Evolutionary conservation across 257 asterid genomes (phyloP), one percentile per base, ranked within the genome.

Genomic region (Parsonsia alboflavescens): DNA sequence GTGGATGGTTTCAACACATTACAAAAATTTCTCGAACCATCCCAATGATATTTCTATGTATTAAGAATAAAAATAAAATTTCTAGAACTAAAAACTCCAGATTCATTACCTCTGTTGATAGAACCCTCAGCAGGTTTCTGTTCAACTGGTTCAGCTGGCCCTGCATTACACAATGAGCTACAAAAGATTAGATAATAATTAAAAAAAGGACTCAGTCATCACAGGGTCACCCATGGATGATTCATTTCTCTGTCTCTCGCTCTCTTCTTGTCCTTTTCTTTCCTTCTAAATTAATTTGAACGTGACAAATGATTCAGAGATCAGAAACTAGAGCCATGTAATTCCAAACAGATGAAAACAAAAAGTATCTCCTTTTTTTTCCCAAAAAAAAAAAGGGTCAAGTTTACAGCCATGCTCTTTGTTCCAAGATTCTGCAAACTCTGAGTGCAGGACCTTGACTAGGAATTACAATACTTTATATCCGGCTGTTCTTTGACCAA

Each of bases 101-200:
- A 28, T 79, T 28, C 58, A 63, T 63, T 86, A 92, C 99, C 99
- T 92, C 99, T 82, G 82, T 95, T 74, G 57, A 85, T 41, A 68
- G 99, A 92, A 79, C 96, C 97, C 80, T 84, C 97, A 19, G 78
- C 77, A 54, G 85, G 86, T 78, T 94, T 92, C 83, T 87, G 90
- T 84, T 89, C 96, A 52, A n/a, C 86, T 48, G 85, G 75, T 81
- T 85, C 86, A 80, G 61, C 28, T 2, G 46, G 46, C 46, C 5
- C 46, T 42, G 83, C 44, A 24, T 75, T 57, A 28, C 15, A 7
- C 48, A 44, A 82, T 48, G 33, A 77, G 7, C 57, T 76, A 64
- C 6, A 8, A 62, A 45, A 1, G 50, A 64, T 52, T 62, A 59
- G 24, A 49, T 9, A 53, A 44, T 41, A n/a, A n/a, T 50, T 12